Evolutionary conservation across 2,329 filamentous ascomycete species (phyloP).

Genomic region (Arthrobotrys entomopaga): DNA sequence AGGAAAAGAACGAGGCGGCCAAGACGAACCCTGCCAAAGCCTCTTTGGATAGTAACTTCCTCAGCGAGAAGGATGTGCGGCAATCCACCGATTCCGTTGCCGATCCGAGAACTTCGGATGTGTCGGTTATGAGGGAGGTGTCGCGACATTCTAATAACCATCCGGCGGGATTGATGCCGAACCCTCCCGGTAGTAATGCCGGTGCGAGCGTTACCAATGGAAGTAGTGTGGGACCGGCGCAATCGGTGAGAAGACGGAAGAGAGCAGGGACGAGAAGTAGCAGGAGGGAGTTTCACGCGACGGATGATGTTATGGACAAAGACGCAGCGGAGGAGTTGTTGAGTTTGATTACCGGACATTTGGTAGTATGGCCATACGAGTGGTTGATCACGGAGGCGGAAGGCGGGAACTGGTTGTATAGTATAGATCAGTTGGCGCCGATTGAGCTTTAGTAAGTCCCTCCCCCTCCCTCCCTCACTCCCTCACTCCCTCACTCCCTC

Average conservation of each 20-base stretch:
- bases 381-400: conserved; percentile 92
- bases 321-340: conserved; percentile 84
- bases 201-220: conserved; percentile 43
- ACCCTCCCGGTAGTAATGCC: conserved; percentile 25
- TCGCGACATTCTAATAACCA: conserved; percentile 18
- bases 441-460: conserved; percentile 95
- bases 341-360: conserved; percentile 81
- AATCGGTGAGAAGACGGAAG: conserved; percentile 68
- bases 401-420: conserved; percentile 95
- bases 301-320: conserved; percentile 79
- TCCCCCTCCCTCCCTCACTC: no score
- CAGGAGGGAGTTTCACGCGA: conserved; percentile 71
- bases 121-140: conserved; percentile 13
- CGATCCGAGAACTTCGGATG: conserved; percentile 37
- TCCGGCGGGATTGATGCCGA: conserved; percentile 16
- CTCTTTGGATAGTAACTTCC: neutral
- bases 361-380: conserved; percentile 94
- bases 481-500: no score
- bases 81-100: conserved; percentile 28
- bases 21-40: conserved; percentile 12
- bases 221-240: conserved; percentile 41
- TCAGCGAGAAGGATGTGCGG: conserved; percentile 36
- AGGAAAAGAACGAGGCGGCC: conserved; percentile 31
- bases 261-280: conserved; percentile 77
- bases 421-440: conserved; percentile 93